Conservation (phyloP, 257 asterid genomes). For the Nicotiana knightiana region DNA sequence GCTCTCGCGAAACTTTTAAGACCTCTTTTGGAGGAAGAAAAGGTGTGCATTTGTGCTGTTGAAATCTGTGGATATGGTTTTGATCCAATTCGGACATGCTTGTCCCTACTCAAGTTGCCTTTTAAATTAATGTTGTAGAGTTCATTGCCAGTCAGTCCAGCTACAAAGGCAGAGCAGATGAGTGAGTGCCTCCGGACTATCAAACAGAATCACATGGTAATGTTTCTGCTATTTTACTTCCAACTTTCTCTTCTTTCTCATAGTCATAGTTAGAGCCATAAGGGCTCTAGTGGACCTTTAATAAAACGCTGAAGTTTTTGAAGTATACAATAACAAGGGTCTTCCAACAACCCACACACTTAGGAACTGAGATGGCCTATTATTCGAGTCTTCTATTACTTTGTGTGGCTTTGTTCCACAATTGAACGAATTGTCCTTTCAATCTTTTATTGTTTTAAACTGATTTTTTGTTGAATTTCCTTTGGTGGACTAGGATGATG, state of each 20-base stretch:
- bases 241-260: background rate
- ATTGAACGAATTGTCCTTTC: background rate
- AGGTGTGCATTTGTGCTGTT: conserved; percentile 26
- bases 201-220: conserved; percentile 78
- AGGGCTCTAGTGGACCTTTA: background rate
- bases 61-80: background rate
- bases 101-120: conserved; percentile 9
- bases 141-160: conserved; percentile 74
- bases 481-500: conserved; percentile 57
- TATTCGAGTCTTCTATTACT: background rate
- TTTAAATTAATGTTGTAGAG: conserved; percentile 43
- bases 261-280: too few relatives aligned
- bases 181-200: conserved; percentile 79
- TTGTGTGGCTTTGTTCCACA: background rate
- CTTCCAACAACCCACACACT: background rate
- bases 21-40: conserved; percentile 77
- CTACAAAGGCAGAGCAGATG: conserved; percentile 81
- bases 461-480: conserved; percentile 7
- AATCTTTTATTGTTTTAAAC: background rate
- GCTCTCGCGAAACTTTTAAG: conserved; percentile 42
- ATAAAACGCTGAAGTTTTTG: background rate
- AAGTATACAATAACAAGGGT: background rate
- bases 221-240: background rate
- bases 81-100: conserved; percentile 7
- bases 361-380: background rate